Percentiles rank a stretch among this genome's conserved stretches.
Evolutionary conservation across 257 asterid species (phyloP).

Genomic region (Plantago elongata): DNA sequence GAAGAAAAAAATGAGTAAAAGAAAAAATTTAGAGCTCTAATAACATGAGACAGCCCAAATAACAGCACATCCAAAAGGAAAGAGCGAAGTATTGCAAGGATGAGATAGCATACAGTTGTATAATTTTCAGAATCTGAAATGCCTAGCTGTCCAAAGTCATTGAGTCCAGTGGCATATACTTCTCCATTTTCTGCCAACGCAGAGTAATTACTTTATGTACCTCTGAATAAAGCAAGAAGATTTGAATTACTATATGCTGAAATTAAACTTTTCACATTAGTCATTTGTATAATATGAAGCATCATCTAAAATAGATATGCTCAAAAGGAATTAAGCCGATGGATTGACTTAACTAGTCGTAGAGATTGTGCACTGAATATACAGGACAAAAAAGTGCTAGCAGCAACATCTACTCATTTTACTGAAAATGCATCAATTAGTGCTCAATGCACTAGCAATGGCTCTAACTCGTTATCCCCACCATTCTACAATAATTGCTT

Average conservation of each 20-base stretch:
- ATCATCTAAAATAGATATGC: conserved; percentile 2
- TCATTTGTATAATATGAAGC: neutral
- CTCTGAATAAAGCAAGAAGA: conserved; percentile 21
- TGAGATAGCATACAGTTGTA: conserved; percentile 57
- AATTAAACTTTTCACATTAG: neutral
- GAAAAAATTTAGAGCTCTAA: neutral
- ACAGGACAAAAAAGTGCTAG: neutral
- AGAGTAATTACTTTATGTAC: conserved; percentile 27
- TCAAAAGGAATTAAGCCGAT: neutral
- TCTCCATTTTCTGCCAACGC: conserved; percentile 70
- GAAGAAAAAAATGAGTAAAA: no score
- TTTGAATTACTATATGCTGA: conserved; percentile 10
- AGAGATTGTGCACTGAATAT: neutral
- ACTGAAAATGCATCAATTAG: neutral
- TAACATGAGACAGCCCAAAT: conserved; percentile 9
- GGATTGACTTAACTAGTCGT: neutral
- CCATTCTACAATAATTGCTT: neutral
- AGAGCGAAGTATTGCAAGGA: conserved; percentile 1
- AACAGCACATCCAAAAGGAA: neutral
- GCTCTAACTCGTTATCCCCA: neutral
- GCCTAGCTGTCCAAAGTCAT: conserved; percentile 95
- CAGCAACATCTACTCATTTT: neutral
- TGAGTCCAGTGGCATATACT: conserved; percentile 88
- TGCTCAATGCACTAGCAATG: no score
- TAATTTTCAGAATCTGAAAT: conserved; percentile 52